phyloP scores from a whole-genome alignment of 306 rosid genomes.

The Quercus bicolor region DNA sequence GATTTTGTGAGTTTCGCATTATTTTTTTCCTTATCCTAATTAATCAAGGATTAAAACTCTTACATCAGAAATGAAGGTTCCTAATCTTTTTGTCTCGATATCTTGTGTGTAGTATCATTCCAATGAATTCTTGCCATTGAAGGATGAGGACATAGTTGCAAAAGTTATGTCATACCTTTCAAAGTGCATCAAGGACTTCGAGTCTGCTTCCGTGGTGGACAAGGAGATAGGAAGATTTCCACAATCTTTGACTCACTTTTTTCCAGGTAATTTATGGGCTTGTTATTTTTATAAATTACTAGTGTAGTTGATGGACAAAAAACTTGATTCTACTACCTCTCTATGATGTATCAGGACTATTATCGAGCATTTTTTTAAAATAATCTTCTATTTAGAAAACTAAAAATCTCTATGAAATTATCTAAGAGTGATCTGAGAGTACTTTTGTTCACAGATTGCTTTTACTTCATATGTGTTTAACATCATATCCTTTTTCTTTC shows the following conservation, averaged over 20 bases:
- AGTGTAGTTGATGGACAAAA: neutral
- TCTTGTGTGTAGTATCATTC: conserved; percentile 41
- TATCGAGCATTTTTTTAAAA: neutral
- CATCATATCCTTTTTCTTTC: neutral
- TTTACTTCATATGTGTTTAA: neutral
- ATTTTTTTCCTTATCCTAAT: neutral
- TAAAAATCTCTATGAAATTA: neutral
- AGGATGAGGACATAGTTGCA: conserved; percentile 33
- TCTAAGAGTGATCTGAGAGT: neutral
- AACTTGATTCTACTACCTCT: neutral
- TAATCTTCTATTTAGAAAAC: neutral
- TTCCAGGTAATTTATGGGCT: conserved; percentile 34
- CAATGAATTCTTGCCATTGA: conserved; percentile 45
- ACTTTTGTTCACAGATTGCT: neutral
- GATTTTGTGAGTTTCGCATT: conserved; percentile 45
- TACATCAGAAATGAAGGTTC: neutral
- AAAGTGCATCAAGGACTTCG: conserved; percentile 39
- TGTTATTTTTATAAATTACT: neutral
- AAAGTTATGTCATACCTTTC: conserved; percentile 48
- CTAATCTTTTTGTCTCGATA: neutral
- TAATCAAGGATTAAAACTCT: neutral
- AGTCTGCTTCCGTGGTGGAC: conserved; percentile 28
- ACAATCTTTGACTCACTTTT: conserved; percentile 43
- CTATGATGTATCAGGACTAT: neutral
- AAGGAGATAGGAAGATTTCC: conserved; percentile 50